phyloP scores from a whole-genome alignment of 345 rosid species.

The Atalantia buxifolia region DNA sequence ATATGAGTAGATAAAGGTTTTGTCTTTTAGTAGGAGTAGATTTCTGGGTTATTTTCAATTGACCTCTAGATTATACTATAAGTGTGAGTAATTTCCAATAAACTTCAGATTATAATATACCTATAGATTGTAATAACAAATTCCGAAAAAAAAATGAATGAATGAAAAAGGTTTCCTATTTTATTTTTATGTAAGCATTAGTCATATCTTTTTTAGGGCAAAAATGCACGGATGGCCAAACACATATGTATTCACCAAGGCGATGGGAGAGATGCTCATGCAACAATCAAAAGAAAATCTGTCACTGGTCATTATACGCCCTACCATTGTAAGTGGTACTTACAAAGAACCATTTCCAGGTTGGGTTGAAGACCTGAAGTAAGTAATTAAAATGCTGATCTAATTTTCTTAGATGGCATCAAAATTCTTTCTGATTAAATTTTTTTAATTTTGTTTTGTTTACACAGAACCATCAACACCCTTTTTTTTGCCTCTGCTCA shows the following conservation, averaged over 20 bases:
- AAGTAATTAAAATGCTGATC: neutral
- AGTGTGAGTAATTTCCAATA: too few species aligned
- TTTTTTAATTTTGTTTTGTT: neutral
- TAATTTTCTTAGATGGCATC: too few species aligned
- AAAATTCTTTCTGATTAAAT: neutral
- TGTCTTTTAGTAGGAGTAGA: too few species aligned
- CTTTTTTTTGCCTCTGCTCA: constrained; percentile 51
- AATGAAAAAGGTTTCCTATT: too few species aligned
- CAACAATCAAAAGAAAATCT: constrained; percentile 37
- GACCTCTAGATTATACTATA: too few species aligned
- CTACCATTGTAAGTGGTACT: constrained; percentile 72
- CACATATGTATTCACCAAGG: constrained; percentile 84
- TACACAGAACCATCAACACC: constrained; percentile 71
- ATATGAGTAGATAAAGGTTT: too few species aligned
- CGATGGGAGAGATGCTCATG: constrained; percentile 80
- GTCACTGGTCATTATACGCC: constrained; percentile 57
- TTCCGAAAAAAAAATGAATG: too few species aligned
- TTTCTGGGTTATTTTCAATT: too few species aligned
- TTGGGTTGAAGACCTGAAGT: constrained; percentile 83
- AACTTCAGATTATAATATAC: too few species aligned
- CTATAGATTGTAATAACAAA: too few species aligned
- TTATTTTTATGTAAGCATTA: too few species aligned
- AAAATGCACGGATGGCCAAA: constrained; percentile 78
- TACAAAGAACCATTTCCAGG: constrained; percentile 74
- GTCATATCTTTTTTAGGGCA: constrained; percentile 39